These are phyloP conservation scores for Calycina marina DNA, from an alignment of 2,329 filamentous ascomycete species.

Conservation along the genomic window DNA sequence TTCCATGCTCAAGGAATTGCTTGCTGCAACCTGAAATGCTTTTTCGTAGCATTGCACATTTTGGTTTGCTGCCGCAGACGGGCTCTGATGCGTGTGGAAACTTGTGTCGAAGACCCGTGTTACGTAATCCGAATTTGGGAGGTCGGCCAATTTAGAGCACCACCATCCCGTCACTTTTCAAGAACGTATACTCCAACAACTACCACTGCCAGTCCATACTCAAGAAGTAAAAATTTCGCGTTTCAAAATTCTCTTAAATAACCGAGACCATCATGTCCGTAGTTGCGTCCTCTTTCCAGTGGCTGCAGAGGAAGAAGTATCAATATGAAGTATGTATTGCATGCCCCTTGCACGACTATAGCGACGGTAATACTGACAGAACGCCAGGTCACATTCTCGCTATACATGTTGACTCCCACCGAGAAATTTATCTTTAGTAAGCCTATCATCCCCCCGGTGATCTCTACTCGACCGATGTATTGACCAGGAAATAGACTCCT, in stretches of 20 bases:
- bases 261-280: conserved; percentile 21
- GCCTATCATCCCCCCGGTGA: no score
- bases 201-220: no score
- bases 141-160: no score
- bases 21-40: conserved; percentile 6
- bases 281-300: conserved; percentile 44
- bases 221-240: no score
- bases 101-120: no score
- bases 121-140: no score
- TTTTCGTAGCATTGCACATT: conserved; percentile 18
- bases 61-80: conserved; percentile 7
- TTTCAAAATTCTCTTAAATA: no score
- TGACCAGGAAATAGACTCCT: conserved; percentile 47
- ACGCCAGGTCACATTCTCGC: conserved; percentile 86
- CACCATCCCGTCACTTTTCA: no score
- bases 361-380: conserved; percentile 38
- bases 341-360: neutral
- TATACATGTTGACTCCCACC: conserved; percentile 93
- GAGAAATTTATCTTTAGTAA: conserved; percentile 97
- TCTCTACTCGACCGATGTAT: neutral
- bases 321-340: conserved; percentile 55
- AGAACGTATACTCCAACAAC: no score
- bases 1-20: conserved; percentile 6
- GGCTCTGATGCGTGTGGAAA: no score
- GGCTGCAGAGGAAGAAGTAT: conserved; percentile 91